These are phyloP conservation scores for Beauveria medogensis DNA, from an alignment of 2,329 filamentous ascomycete species.

Conservation along the genomic window DNA sequence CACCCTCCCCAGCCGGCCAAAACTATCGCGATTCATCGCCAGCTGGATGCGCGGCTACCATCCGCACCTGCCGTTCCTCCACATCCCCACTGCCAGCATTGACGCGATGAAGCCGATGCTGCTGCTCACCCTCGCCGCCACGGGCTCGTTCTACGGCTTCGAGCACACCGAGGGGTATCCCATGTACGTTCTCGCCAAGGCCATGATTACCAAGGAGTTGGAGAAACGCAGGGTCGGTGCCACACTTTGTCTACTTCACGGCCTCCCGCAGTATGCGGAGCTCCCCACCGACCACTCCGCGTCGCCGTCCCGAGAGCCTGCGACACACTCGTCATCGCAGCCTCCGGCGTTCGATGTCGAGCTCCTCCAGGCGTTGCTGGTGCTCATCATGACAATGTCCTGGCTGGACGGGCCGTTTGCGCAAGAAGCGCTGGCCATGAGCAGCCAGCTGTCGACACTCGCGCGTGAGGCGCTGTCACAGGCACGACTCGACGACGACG, in stretches of 20 bases:
- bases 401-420: slow-evolving; percentile 51
- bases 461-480: slow-evolving; percentile 44
- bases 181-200: slow-evolving; percentile 48
- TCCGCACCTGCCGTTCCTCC: slow-evolving; percentile 43
- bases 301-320: not conserved
- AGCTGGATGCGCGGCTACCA: slow-evolving; percentile 43
- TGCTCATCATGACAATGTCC: slow-evolving; percentile 51
- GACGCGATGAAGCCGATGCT: slow-evolving; percentile 38
- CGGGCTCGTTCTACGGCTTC: slow-evolving; percentile 40
- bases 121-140: slow-evolving; percentile 41
- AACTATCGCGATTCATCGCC: slow-evolving; percentile 39
- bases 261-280: slow-evolving; percentile 12
- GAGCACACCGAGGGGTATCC: slow-evolving; percentile 43
- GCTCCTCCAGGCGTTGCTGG: slow-evolving; percentile 39
- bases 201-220: slow-evolving; percentile 44
- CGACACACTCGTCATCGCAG: not conserved
- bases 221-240: slow-evolving; percentile 23
- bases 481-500: slow-evolving; percentile 1
- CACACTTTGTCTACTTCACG: slow-evolving; percentile 17
- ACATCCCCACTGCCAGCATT: slow-evolving; percentile 38
- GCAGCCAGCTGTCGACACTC: slow-evolving; percentile 46
- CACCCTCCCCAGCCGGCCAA: slow-evolving; percentile 38
- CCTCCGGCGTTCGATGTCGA: slow-evolving; percentile 26
- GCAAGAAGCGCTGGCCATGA: slow-evolving; percentile 48
- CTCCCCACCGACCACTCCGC: not conserved